Evolutionary conservation across 2,329 filamentous ascomycete genomes (phyloP), one percentile per base, ranked within the genome.

Genomic region (Aschersonia sp.): DNA sequence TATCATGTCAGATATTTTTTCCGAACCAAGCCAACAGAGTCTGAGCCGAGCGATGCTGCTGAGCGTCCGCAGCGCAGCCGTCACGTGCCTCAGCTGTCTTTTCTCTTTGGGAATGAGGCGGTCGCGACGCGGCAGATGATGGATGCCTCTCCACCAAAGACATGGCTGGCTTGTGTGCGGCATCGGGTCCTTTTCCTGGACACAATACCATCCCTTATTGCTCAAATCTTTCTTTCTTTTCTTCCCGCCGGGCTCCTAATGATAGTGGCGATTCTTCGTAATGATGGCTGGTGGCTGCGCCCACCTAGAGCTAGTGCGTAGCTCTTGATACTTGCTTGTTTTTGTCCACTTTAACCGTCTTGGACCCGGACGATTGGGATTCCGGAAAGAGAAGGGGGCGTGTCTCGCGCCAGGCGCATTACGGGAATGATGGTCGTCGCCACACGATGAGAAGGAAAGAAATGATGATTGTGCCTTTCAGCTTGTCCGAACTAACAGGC

Each of bases 241-340:
- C 35, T 37, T 37, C 12, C 12, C 8, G 5, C 12, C 8, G 8
- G 4, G 8, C 12, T 37, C 4, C 35, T 8, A 8, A 9, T 12
- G 35, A 9, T 9, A 37, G 35, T 37, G 35, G 35, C 35, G 35
- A 37, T 2, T 37, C 35, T 37, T 12, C 12, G 8, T 8, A 9
- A 4, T 9, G 35, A 12, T 8, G 8, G 35, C 35, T 9, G 12
- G 35, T 37, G 35, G 35, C 35, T 37, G 35, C 35, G 35, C 12
- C 12, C 35, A 37, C 35, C 8, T 37, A 12, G 35, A 37, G 12
- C 35, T 37, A 37, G 35, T 12, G 35, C 6, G 42, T n/a, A 22
- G 33, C 32, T 44, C 35, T 11, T 30, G 35, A 42, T 48, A 45
- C 42, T 48, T 48, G 47, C 47, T 48, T 48, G 47, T 48, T 46